Conservation (phyloP, 345 rosid species). For the Reutealis trisperma region DNA sequence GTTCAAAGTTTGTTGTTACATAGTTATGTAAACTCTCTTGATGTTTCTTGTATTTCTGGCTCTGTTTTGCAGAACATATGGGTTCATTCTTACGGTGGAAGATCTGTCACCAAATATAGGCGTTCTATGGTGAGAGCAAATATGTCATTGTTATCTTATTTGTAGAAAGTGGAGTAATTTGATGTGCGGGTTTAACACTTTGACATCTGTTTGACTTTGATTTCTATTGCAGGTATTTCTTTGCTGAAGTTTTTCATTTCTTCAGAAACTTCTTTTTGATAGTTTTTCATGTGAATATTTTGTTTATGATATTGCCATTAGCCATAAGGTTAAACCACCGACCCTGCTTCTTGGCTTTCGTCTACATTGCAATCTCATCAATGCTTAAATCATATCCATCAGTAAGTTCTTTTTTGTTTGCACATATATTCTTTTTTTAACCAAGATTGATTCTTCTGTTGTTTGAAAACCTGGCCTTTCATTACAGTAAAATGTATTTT, state of each 20-base stretch:
- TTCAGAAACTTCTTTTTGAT: conserved; percentile 87
- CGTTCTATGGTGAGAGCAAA: conserved; percentile 67
- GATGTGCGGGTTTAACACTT: conserved; percentile 1
- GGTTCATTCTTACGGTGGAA: conserved; percentile 89
- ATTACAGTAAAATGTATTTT: background rate
- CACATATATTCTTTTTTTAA: background rate
- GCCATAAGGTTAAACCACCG: conserved; percentile 84
- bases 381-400: conserved; percentile 95
- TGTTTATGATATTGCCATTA: conserved; percentile 82
- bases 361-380: conserved; percentile 73
- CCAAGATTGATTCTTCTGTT: background rate
- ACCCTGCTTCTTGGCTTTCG: conserved; percentile 90
- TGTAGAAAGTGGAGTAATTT: conserved; percentile 6
- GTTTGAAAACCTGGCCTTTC: background rate
- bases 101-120: conserved; percentile 96
- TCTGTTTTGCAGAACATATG: conserved; percentile 68
- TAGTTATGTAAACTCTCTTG: background rate
- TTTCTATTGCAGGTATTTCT: conserved; percentile 78
- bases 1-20: background rate
- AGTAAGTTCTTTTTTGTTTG: conserved; percentile 44
- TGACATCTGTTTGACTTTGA: conserved; percentile 12
- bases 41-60: conserved; percentile 11
- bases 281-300: conserved; percentile 79
- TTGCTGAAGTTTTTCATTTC: conserved; percentile 91
- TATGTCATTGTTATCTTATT: conserved; percentile 9